Evolutionary conservation across 768 basidiomycete genomes (phyloP), one percentile per base, ranked within the genome.

Genomic region (Wakefieldia striispora): DNA sequence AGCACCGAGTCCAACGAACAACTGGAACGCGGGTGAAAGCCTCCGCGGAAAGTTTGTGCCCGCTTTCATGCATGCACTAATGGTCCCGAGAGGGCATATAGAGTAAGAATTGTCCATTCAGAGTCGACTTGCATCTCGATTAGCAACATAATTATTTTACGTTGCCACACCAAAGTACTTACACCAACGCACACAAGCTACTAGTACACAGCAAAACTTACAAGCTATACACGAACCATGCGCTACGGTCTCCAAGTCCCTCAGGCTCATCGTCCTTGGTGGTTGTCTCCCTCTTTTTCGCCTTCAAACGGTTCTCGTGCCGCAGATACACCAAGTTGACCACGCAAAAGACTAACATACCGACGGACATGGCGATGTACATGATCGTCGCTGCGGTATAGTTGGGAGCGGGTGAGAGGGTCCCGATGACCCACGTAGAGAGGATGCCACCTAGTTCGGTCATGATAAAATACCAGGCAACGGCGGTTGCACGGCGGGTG

Each of bases 401-500:
- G 16, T 69, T 47, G 3, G 81, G 82, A 0, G 73, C 68, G 0
- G 75, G 66, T 6, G 79, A 81, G 3, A 83, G 60, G 2, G 50
- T 55, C 11, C 81, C 82, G n/a, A 83, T 62, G 5, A 83, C 72
- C 82, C 82, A 84, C 0, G 81, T 83, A 3, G 76, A 70, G n/a
- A 84, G 75, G 43, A 84, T 82, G 2, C 80, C 81, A 1, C 82
- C 81, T 0, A 72, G 64, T 57, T 84, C 81, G 9, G 75, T 77
- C 70, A 77, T 70, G 53, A 77, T 77, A 49, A 79, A 79, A 1
- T 73, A 71, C 14, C 82, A 67, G 11, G 81, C 82, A 41, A 84
- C 72, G 20, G 75, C 71, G 2, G 82, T 82, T 2, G 82, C 84
- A 10, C 83, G 75, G 24, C 81, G 71, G 26, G 70, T 65, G 53